Conservation (phyloP, 352 stramenopile genomes). For the Phytophthora syringae region DNA sequence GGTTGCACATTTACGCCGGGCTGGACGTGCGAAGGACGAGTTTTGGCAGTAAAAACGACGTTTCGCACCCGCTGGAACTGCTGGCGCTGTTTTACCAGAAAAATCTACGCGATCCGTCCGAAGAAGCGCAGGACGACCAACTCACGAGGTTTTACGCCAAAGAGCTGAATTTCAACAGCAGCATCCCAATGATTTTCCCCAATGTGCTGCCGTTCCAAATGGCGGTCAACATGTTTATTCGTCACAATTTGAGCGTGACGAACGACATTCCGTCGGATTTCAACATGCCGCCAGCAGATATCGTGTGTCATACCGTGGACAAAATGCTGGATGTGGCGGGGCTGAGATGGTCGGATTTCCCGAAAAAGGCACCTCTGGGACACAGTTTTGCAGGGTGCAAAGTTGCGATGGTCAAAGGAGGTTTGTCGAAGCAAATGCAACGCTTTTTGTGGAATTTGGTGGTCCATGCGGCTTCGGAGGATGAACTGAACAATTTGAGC, state of each 20-base stretch:
- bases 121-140: conserved; percentile 34
- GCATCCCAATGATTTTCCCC: conserved; percentile 40
- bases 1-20: conserved; percentile 49
- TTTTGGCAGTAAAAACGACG: not conserved
- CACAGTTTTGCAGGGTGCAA: conserved; percentile 38
- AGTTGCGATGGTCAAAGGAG: conserved; percentile 28
- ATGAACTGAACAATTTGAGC: conserved; percentile 51
- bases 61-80: conserved; percentile 36
- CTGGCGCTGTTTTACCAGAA: conserved; percentile 54
- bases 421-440: conserved; percentile 29
- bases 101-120: conserved; percentile 15
- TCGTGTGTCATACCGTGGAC: conserved; percentile 47
- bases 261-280: not conserved
- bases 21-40: conserved; percentile 54
- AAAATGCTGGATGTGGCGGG: conserved; percentile 49
- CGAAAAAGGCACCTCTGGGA: conserved; percentile 37
- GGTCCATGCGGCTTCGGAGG: conserved; percentile 27
- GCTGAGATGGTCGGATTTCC: conserved; percentile 60
- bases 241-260: conserved; percentile 2
- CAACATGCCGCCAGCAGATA: conserved; percentile 11
- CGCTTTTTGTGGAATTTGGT: conserved; percentile 51
- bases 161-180: conserved; percentile 35
- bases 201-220: conserved; percentile 65
- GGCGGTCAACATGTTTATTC: conserved; percentile 58
- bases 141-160: conserved; percentile 52